Evolutionary conservation across 768 basidiomycete genomes (phyloP), one percentile per base, ranked within the genome.

Genomic region (Mycena indigotica): DNA sequence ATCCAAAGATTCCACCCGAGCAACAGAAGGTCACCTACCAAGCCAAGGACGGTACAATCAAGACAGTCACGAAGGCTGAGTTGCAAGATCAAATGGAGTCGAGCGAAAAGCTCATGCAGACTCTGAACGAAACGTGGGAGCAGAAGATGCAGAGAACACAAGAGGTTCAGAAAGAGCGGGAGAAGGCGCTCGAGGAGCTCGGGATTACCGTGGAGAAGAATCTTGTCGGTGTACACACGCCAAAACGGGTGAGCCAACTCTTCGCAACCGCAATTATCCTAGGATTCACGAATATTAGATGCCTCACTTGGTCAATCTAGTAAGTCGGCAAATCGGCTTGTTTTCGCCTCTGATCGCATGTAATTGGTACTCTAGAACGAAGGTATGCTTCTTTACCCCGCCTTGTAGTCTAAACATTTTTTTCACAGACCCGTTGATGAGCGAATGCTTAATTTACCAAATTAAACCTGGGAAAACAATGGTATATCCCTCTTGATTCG

Each of bases 161-260:
- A 70, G 89, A 93, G 72, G 91, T 98, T 28, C 95, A 98, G 78
- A 91, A 90, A 68, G 95, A 98, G 75, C 85, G 97, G 60, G 97
- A 99, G 79, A 90, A 94, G 79, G 97, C 97, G 10, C 75, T 99
- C 48, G 97, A 99, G 74, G 96, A 97, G 75, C 77, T 99, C 60
- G 97, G 97, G 30, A 98, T 99, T 73, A 92, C 91, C 38, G 93
- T 99, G 58, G 96, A 98, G 75, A 98, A 95, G 82, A 91, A 95
- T 63, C 75, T 92, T 55, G 91, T 98, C 55, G 96, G 97, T 50
- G 97, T 99, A 55, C 95, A 97, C 77, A 95, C 97, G 21, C 97
- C 97, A 28, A 98, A 98, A 82, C 93, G 88, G 82, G 91, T 84
- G 66, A 86, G 86, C 76, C 77, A 73, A 35, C 56, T 58, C 52